Evolutionary conservation across 1,284 basidiomycete genomes (phyloP).

Genomic region (Cryptococcus sp.): DNA sequence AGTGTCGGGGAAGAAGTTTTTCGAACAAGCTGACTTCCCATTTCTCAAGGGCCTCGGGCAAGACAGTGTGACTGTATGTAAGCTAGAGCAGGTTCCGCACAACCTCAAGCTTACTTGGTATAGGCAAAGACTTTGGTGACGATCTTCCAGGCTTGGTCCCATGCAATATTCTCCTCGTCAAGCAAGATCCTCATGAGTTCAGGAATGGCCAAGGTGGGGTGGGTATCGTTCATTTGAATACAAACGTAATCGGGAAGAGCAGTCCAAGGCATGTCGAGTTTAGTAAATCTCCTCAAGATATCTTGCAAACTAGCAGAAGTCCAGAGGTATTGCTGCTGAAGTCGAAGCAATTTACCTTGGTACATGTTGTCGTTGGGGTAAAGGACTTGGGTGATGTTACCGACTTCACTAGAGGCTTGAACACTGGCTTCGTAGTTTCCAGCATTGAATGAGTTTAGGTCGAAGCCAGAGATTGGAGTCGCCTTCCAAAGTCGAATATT

Average conservation of each 20-base stretch:
- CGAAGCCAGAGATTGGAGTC: conserved; percentile 85
- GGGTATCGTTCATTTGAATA: conserved; percentile 77
- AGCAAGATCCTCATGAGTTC: conserved; percentile 80
- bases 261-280: conserved; percentile 47
- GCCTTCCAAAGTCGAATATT: conserved; percentile 57
- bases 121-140: conserved; percentile 85
- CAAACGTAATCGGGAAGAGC: conserved; percentile 75
- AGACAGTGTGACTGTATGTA: conserved; percentile 32
- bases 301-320: conserved; percentile 58
- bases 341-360: conserved; percentile 75
- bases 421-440: conserved; percentile 86
- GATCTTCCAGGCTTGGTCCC: conserved; percentile 79
- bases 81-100: conserved; percentile 1
- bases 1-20: conserved; percentile 64
- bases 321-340: conserved; percentile 83
- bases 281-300: conserved; percentile 59
- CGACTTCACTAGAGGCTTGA: conserved; percentile 76
- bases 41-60: conserved; percentile 56
- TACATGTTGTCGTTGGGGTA: conserved; percentile 56
- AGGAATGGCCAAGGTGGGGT: conserved; percentile 88
- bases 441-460: conserved; percentile 86
- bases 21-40: conserved; percentile 82
- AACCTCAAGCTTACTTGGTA: conserved; percentile 57
- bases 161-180: conserved; percentile 80
- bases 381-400: conserved; percentile 83